Evolutionary conservation across 1,284 basidiomycete species (phyloP).

Genomic region (Thelephora terrestris): DNA sequence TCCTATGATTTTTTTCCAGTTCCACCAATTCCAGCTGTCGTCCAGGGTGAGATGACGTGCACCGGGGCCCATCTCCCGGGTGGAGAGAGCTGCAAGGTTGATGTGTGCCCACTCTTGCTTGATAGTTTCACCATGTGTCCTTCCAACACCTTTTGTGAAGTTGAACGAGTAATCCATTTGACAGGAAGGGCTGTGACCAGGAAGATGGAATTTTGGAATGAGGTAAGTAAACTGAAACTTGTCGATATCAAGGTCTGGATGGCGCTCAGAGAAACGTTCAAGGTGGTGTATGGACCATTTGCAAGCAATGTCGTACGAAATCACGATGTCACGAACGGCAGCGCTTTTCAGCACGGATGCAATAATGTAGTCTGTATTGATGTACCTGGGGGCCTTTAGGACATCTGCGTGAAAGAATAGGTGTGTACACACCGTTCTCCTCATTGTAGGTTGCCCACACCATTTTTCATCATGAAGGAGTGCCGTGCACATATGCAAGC

Average conservation of each 20-base stretch:
- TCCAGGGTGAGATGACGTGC: too few relatives aligned
- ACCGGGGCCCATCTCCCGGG: conserved; percentile 17
- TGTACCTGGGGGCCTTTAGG: conserved; percentile 19
- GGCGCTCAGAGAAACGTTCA: conserved; percentile 5
- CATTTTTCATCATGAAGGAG: conserved; percentile 20
- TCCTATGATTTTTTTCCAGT: conserved; percentile 17
- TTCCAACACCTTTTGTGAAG: too few relatives aligned
- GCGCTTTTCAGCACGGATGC: conserved; percentile 12
- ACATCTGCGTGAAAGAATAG: too few relatives aligned
- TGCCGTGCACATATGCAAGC: conserved; percentile 25
- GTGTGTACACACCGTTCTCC: conserved; percentile 23
- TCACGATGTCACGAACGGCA: conserved; percentile 9
- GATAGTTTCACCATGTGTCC: too few relatives aligned
- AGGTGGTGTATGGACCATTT: conserved; percentile 20
- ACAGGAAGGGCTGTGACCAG: conserved; percentile 14
- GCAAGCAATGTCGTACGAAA: conserved; percentile 28
- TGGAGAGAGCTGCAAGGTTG: conserved; percentile 13
- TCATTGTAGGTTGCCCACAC: conserved; percentile 26
- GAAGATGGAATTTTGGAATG: conserved; percentile 20
- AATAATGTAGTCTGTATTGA: conserved; percentile 29
- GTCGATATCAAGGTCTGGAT: conserved; percentile 13
- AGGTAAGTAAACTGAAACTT: conserved; percentile 3
- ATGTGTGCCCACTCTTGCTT: conserved; percentile 16
- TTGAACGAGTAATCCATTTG: conserved; percentile 17
- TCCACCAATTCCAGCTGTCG: conserved; percentile 19